These are phyloP conservation scores for Marasmius sp. DNA, from an alignment of 1,284 basidiomycete species.

Conservation along the genomic window DNA sequence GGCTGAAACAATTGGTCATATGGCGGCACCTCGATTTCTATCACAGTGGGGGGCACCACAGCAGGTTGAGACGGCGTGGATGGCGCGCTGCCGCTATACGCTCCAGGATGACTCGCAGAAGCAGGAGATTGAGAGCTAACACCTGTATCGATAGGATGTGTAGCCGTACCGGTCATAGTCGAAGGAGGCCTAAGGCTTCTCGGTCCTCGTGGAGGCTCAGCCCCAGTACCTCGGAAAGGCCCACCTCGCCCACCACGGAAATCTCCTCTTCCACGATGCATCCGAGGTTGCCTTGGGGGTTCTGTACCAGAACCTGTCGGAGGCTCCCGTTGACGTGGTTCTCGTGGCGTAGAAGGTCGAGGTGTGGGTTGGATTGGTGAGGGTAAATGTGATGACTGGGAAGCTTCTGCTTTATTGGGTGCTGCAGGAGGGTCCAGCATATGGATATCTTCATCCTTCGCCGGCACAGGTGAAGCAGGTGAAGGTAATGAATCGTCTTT, in stretches of 20 bases:
- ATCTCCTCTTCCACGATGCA: slow-evolving; percentile 1
- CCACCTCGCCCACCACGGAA: neutral
- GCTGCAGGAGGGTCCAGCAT: neutral
- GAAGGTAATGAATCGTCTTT: neutral
- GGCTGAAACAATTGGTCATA: neutral
- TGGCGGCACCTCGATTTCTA: neutral
- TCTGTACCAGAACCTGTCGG: neutral
- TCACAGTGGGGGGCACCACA: neutral
- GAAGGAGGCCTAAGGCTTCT: neutral
- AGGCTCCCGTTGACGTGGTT: neutral
- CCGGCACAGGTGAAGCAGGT: neutral
- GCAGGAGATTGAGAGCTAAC: neutral
- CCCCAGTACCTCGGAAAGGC: neutral
- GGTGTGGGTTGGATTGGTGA: neutral
- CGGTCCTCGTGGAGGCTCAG: neutral
- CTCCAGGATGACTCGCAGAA: neutral
- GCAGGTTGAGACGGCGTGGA: neutral
- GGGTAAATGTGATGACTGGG: neutral
- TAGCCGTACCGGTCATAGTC: neutral
- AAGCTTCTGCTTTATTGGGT: neutral
- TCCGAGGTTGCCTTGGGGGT: slow-evolving; percentile 1
- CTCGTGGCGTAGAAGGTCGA: neutral
- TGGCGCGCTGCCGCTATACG: neutral
- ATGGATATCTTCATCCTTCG: neutral
- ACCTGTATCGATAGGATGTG: neutral